Base-by-base conservation (phyloP, 2,329 filamentous ascomycete genomes). In the Colletotrichum chlorophyti region DNA sequence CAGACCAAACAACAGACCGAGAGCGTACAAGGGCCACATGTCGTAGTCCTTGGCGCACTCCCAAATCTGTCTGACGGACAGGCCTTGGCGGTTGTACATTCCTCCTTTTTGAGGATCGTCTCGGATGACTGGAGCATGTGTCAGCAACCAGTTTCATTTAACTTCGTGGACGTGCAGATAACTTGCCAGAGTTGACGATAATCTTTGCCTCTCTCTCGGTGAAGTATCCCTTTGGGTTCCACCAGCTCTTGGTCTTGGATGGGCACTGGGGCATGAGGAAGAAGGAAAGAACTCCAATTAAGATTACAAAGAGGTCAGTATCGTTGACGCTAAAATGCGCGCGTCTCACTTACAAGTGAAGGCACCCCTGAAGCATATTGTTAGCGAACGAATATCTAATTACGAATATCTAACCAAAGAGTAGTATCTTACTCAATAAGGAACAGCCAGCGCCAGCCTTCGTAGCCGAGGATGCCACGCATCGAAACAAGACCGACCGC, bases 391-490 rank as follows among this genome's bases (percentile, higher is more conserved):
- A 10, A 3, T n/a, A 10, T 8, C 0, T 9, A 6, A 19, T 2
- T 2, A 10, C 7, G 1, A 11, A n/a, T 5, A 17, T 21, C 4
- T 7, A 23, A n/a, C n/a, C n/a, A n/a, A n/a, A n/a, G n/a, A n/a
- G n/a, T n/a, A n/a, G n/a, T n/a, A n/a, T 66, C 68, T 65, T 49
- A 71, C 66, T 74, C 71, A 10, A 74, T 69, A 6, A 74, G 68
- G 53, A 84, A 86, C 10, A 85, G 66, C 82, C 83, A 85, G 26
- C 81, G 72, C 83, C 84, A 87, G 3, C 84, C 84, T 52, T 76
- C 79, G 57, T 81, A 75, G 1, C 78, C 78, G 31, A 80, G 70
- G 35, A 77, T 65, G n/a, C 82, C 83, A 26, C 82, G 75, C 68
- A 85, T 76, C 5, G 79, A 79, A 1, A 87, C 64, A 17, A 87